phyloP scores from a whole-genome alignment of 805 yeast species.

The Diddensiella transvaalensis region DNA sequence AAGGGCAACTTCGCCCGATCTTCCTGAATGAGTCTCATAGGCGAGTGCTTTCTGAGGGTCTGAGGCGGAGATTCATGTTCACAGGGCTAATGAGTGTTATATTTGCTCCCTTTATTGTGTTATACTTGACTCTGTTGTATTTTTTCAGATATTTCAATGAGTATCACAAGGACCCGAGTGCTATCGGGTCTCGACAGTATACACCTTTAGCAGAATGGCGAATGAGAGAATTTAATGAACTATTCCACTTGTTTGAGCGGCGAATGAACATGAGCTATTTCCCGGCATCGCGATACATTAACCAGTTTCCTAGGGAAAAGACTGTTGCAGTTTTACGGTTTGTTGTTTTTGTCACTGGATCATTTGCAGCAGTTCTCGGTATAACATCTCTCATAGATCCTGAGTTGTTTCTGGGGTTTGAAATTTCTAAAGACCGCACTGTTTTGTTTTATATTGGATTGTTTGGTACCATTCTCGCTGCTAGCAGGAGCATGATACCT shows the following conservation, averaged over 20 bases:
- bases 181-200: slow-evolving; percentile 79
- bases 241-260: slow-evolving; percentile 80
- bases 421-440: slow-evolving; percentile 74
- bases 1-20: slow-evolving; percentile 73
- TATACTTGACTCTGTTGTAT: slow-evolving; percentile 76
- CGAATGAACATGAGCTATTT: slow-evolving; percentile 73
- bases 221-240: slow-evolving; percentile 87
- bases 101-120: slow-evolving; percentile 79
- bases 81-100: slow-evolving; percentile 84
- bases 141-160: slow-evolving; percentile 92
- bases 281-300: slow-evolving; percentile 77
- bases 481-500: slow-evolving; percentile 67
- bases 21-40: slow-evolving; percentile 71
- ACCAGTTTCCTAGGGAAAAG: slow-evolving; percentile 86
- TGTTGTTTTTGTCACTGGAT: slow-evolving; percentile 74
- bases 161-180: slow-evolving; percentile 80
- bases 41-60: slow-evolving; percentile 59
- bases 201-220: slow-evolving; percentile 96
- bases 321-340: slow-evolving; percentile 54
- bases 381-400: slow-evolving; percentile 77
- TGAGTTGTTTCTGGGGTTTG: slow-evolving; percentile 86
- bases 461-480: slow-evolving; percentile 84
- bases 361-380: slow-evolving; percentile 84
- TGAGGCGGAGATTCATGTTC: slow-evolving; percentile 73
- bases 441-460: slow-evolving; percentile 84